Conservation (phyloP, 352 stramenopile species). For the Pythium biforme region DNA sequence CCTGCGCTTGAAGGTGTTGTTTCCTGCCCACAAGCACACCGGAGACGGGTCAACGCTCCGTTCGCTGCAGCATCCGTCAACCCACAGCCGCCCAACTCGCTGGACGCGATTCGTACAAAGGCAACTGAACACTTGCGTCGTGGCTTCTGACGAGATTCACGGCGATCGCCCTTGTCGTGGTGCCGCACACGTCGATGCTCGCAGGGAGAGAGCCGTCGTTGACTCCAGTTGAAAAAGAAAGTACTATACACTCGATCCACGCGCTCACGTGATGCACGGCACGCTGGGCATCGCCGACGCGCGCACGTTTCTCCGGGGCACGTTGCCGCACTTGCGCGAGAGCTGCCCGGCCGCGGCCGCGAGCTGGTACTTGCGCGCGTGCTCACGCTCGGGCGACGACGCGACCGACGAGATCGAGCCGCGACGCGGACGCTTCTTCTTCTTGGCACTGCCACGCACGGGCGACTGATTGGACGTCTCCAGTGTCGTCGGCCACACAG, state of each 20-base stretch:
- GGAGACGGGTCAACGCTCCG: no score
- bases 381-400: conserved; percentile 31
- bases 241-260: not conserved
- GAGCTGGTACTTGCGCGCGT: conserved; percentile 26
- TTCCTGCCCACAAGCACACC: no score
- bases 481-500: conserved; percentile 14
- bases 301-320: not conserved
- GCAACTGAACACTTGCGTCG: no score
- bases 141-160: no score
- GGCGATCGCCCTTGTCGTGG: no score
- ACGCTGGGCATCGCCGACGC: conserved; percentile 10
- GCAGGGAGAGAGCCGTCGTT: no score
- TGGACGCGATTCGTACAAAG: no score
- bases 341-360: conserved; percentile 11
- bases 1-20: no score
- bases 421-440: conserved; percentile 65
- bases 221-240: no score
- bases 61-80: no score
- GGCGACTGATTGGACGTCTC: conserved; percentile 16
- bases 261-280: conserved; percentile 15
- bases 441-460: conserved; percentile 36
- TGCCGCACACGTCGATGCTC: no score
- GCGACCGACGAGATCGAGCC: conserved; percentile 37
- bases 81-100: no score
- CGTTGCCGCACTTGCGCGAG: conserved; percentile 22